phyloP scores from a whole-genome alignment of 768 basidiomycete species.

The Crassisporium funariophilum region DNA sequence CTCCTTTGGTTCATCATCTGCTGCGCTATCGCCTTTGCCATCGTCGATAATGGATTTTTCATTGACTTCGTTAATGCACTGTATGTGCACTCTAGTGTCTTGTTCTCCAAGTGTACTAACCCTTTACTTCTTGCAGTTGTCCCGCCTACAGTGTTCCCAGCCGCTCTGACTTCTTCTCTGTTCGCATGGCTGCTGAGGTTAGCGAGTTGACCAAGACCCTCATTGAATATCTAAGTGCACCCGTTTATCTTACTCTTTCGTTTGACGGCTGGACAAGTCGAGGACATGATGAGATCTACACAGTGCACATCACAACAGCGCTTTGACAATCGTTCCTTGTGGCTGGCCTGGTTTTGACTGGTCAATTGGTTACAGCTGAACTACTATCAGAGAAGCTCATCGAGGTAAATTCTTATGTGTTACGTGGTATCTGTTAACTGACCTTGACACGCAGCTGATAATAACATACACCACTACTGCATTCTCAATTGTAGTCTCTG shows the following conservation, averaged over 20 bases:
- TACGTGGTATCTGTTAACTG: neutral
- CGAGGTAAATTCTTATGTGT: neutral
- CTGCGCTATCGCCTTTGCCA: neutral
- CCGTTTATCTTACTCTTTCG: neutral
- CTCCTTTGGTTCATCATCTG: neutral
- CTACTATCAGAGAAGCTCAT: neutral
- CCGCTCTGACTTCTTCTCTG: neutral
- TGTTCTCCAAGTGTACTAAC: neutral
- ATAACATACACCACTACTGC: neutral
- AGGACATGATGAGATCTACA: neutral
- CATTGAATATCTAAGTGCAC: neutral
- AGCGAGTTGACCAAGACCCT: neutral
- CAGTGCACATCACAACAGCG: neutral
- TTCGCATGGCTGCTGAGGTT: neutral
- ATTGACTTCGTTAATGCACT: neutral
- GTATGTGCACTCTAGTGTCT: neutral
- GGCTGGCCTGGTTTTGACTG: neutral
- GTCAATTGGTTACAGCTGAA: too few species aligned
- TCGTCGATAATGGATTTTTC: neutral
- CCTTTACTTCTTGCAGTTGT: neutral
- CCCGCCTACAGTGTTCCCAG: neutral
- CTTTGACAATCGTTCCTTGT: neutral
- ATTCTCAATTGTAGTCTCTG: neutral
- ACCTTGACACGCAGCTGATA: neutral
- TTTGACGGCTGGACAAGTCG: neutral